Evolutionary conservation across 257 asterid species (phyloP), one percentile per base, ranked within the genome.

Genomic region (Anisodus acutangulus): DNA sequence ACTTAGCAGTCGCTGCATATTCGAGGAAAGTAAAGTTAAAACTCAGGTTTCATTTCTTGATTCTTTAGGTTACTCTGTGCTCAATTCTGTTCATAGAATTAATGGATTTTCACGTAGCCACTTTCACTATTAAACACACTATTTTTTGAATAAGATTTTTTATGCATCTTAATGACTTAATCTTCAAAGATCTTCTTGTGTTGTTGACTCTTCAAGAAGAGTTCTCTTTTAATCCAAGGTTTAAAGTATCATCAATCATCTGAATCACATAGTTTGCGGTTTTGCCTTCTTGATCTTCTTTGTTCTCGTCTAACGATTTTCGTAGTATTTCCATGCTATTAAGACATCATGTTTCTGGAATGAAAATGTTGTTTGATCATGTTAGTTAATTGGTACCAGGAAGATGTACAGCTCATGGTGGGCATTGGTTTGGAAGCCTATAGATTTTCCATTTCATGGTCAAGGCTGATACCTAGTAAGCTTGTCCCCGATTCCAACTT

Each of bases 361-460:
- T 15, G 66, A 59, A 6, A 6, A 59, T 59, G 66, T 59, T 17
- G 66, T n/a, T n/a, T 59, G 31, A 59, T 59, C 66, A 59, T 59
- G 66, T n/a, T 6, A 58, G 22, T 58, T 58, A 59, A 17, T 59
- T 59, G 66, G 11, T 59, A 5, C 31, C 82, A 87, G 89, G 89
- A 84, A 57, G 89, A 87, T 64, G 82, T 87, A 19, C 31, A 26
- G 4, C 69, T 59, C 45, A 80, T 59, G 71, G 68, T 9, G 12
- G 58, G 59, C 12, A 59, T 60, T 22, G 69, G 51, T 15, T 57
- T 80, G 55, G 71, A 80, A 37, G 83, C 57, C 37, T 80, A 84
- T 57, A 84, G 89, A 69, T 84, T 87, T 67, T 87, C 89, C 16
- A 81, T 87, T 67, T 87, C 89, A 66, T 87, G 89, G 87, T 74